These are phyloP conservation scores for Talaromyces sp. DNA, from an alignment of 2,329 filamentous ascomycete genomes.

Conservation along the genomic window DNA sequence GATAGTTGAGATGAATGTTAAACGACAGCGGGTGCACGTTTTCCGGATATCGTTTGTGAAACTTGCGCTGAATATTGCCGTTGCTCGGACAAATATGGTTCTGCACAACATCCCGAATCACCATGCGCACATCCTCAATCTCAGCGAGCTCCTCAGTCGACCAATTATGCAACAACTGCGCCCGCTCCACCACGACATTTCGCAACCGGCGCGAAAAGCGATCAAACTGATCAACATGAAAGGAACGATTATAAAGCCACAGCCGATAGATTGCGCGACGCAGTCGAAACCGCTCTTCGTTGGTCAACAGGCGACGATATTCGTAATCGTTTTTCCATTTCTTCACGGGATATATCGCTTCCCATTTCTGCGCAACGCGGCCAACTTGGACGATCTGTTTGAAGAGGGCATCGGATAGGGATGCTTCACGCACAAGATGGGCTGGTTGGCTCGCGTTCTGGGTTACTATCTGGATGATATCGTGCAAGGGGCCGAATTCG, in stretches of 20 bases:
- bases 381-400: slow-evolving; percentile 53
- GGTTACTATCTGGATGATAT: slow-evolving; percentile 57
- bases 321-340: slow-evolving; percentile 59
- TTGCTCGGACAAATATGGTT: slow-evolving; percentile 60
- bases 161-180: slow-evolving; percentile 58
- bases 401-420: slow-evolving; percentile 52
- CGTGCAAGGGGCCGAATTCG: slow-evolving; percentile 55
- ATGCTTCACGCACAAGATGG: slow-evolving; percentile 49
- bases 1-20: slow-evolving; percentile 50
- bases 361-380: slow-evolving; percentile 53
- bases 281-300: slow-evolving; percentile 47
- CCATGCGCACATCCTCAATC: slow-evolving; percentile 53
- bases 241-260: slow-evolving; percentile 58
- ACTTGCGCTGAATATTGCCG: slow-evolving; percentile 55
- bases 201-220: slow-evolving; percentile 48
- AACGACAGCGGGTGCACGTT: slow-evolving; percentile 48
- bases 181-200: slow-evolving; percentile 47
- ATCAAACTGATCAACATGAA: slow-evolving; percentile 50
- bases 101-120: slow-evolving; percentile 54
- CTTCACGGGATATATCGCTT: slow-evolving; percentile 58
- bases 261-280: slow-evolving; percentile 57
- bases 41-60: slow-evolving; percentile 53
- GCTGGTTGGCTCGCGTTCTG: slow-evolving; percentile 57
- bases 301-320: slow-evolving; percentile 50
- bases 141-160: slow-evolving; percentile 52